Evolutionary conservation across 352 stramenopile genomes (phyloP), one percentile per base, ranked within the genome.

Genomic region (Phytopythium sindhum): DNA sequence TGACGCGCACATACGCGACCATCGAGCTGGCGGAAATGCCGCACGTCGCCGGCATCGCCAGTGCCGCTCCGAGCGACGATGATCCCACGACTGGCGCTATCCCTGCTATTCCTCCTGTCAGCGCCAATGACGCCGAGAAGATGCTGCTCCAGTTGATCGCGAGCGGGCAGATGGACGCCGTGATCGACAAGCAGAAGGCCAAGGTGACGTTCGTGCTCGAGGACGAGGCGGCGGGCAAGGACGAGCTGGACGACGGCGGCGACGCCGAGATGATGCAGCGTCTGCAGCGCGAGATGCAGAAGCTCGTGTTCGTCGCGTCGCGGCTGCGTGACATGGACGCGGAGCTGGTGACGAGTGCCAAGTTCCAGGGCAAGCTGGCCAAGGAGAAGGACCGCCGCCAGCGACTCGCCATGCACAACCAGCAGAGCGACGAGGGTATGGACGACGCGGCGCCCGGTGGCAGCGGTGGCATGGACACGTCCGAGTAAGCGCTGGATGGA

Each of bases 191-290:
- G 75, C 73, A 92, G 48, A 86, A 89, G 60, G 75, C 73, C 9
- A 89, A 92, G 72, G 79, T 93, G 61, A 89, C 70, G 59, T 94
- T 94, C 62, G 74, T 92, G 54, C 73, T 90, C 4, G 77, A 90
- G 56, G 70, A 86, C 44, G 74, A 85, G 54, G 75, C 86, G 26
- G 55, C 66, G 21, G 33, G 14, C 57, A 71, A 75, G 37, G 64
- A 78, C 24, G 68, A 84, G 45, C n/a, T 60, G 14, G 42, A 26
- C 21, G 19, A 23, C 19, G 42, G 17, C 5, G 67, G 60, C 39
- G 74, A 86, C 51, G 60, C 66, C 39, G 72, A 75, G n/a, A 77
- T 75, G 28, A 88, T 87, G 58, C 65, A 59, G 54, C 72, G 69
- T 31, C 65, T 94, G 24, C 78, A 92, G 64, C 44, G 66, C n/a